Percentiles rank a stretch among this genome's conserved stretches.
Evolutionary conservation across 805 yeast species (phyloP).

Genomic region (Ascoidea rubescens): DNA sequence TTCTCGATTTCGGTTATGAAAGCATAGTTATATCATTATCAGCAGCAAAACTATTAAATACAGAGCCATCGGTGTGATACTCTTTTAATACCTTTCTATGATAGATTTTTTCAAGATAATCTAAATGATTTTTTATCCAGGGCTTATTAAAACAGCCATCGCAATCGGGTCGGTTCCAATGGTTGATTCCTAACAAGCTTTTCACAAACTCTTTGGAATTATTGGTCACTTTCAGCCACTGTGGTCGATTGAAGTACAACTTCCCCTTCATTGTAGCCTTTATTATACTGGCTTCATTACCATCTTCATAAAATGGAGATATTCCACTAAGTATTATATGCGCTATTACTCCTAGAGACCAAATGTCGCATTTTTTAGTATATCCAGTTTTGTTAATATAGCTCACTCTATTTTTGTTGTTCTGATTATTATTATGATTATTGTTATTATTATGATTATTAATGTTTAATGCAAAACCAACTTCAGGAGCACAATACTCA

Average conservation of each 20-base stretch:
- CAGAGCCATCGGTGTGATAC: neutral
- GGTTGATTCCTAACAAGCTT: slow-evolving; percentile 24
- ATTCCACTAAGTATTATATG: slow-evolving; percentile 49
- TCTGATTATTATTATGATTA: neutral
- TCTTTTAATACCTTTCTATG: neutral
- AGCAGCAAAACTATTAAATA: too few relatives aligned
- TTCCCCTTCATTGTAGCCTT: slow-evolving; percentile 26
- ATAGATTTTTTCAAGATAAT: neutral
- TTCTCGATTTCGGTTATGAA: neutral
- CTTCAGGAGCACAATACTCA: slow-evolving; percentile 64
- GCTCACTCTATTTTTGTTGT: slow-evolving; percentile 5
- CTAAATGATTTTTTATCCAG: slow-evolving; percentile 26
- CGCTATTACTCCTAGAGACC: slow-evolving; percentile 54
- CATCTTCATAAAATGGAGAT: slow-evolving; percentile 46
- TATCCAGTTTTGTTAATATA: slow-evolving; percentile 25
- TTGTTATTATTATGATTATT: slow-evolving; percentile 15
- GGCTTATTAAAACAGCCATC: slow-evolving; percentile 25
- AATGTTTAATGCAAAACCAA: slow-evolving; percentile 27
- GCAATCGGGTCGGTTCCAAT: slow-evolving; percentile 22
- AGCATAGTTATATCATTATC: neutral
- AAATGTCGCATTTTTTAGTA: slow-evolving; percentile 44
- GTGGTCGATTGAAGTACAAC: slow-evolving; percentile 22
- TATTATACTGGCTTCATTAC: slow-evolving; percentile 26
- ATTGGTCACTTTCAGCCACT: slow-evolving; percentile 28
- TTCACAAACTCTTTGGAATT: slow-evolving; percentile 33